Evolutionary conservation across 2,329 filamentous ascomycete species (phyloP), one percentile per base, ranked within the genome.

Genomic region (Akanthomyces dipterigenus): DNA sequence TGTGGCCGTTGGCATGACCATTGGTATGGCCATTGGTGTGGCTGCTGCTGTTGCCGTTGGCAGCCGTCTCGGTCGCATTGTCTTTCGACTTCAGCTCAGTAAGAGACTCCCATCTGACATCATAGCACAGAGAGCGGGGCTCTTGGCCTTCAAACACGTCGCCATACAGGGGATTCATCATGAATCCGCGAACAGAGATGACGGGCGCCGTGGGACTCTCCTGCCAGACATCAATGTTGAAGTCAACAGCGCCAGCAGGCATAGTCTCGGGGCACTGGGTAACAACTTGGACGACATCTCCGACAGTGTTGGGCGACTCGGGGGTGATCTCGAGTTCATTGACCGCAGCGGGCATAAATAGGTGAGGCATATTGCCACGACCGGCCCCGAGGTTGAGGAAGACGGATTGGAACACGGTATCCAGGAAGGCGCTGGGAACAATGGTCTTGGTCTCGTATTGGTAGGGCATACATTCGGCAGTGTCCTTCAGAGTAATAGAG

Each of bases 391-490:
- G 68, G 5, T 75, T 73, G 1, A 74, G 67, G 26, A 77, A 74
- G 0, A 70, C 68, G 7, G 76, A 68, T 62, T 80, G 78, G 18
- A 79, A 69, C 58, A 79, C 69, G 8, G 74, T 67, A 63, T 84
- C 81, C 3, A 82, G 66, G 54, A 80, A 74, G 1, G 77, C 71
- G 0, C 81, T 76, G 36, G 81, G 79, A 7, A 82, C 67, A 55
- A 78, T 72, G 22, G 77, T 75, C 0, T 72, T 63, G 3, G 75
- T 72, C 64, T 84, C 78, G 51, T 76, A 72, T 1, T 69, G 65
- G 63, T 75, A 71, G 0, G 79, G 80, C 81, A 83, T 82, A 1
- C 70, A 64, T 1, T 70, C 64, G 1, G 70, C 69, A 0, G 80
- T 82, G 51, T 82, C 74, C 3, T 75, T 74, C 3, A 80, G 68